These are phyloP conservation scores for Xylaria venustula DNA, from an alignment of 495 filamentous ascomycete species.

Conservation along the genomic window DNA sequence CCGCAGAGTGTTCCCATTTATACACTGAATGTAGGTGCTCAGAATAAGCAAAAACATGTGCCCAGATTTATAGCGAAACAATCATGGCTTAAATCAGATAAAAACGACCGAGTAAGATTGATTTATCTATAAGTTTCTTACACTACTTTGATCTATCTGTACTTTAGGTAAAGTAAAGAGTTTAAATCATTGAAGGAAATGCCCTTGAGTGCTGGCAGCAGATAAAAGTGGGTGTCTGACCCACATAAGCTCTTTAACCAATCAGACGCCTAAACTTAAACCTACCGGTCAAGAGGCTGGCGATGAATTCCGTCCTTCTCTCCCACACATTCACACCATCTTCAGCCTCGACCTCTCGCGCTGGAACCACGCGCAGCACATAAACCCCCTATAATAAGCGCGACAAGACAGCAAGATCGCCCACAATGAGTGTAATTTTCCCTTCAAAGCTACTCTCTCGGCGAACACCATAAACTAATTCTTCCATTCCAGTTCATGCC, in stretches of 20 bases:
- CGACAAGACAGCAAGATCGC: slow-evolving; percentile 9
- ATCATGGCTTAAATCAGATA: no score
- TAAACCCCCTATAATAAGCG: slow-evolving; percentile 3
- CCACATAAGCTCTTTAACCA: background rate
- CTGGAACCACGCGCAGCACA: background rate
- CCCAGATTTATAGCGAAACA: no score
- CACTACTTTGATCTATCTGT: no score
- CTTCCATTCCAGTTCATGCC: slow-evolving; percentile 63
- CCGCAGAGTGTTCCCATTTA: no score
- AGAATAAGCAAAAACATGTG: no score
- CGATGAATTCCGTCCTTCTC: slow-evolving; percentile 5
- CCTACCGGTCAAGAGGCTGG: background rate
- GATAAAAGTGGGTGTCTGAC: background rate
- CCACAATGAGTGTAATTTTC: slow-evolving; percentile 30
- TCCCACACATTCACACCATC: background rate
- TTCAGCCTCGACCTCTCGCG: slow-evolving; percentile 7
- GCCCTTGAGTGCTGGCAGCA: background rate
- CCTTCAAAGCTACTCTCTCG: no score
- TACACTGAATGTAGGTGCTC: no score
- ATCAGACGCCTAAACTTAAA: slow-evolving; percentile 9
- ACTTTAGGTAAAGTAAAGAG: no score
- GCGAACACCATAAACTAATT: slow-evolving; percentile 3
- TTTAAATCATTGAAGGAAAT: no score
- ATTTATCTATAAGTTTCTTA: no score
- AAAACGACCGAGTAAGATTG: no score